These are phyloP conservation scores for Patellifolia procumbens DNA, from an alignment of 179 eudicot species.

Conservation along the genomic window DNA sequence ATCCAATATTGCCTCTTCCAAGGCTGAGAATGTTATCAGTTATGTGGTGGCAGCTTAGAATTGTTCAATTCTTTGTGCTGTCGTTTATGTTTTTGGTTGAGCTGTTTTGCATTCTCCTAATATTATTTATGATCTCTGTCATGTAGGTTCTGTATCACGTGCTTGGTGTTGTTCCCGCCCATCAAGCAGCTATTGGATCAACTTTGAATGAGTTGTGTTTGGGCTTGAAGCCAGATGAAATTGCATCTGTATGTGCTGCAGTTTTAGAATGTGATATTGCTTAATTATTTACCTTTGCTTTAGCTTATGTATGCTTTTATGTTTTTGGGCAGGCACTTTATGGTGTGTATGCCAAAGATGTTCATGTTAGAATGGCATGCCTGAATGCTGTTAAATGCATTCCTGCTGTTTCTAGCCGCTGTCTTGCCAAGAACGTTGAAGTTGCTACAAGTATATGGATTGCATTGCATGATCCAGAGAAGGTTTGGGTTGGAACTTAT, in stretches of 20 bases:
- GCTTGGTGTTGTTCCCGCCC: constrained; percentile 83
- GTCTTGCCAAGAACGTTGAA: constrained; percentile 75
- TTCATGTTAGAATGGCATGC: constrained; percentile 94
- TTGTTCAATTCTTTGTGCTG: not conserved
- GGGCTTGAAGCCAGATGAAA: constrained; percentile 78
- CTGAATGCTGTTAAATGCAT: constrained; percentile 92
- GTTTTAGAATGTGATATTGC: constrained; percentile 6
- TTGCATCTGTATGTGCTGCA: constrained; percentile 68
- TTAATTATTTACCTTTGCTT: constrained; percentile 7
- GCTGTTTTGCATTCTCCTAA: constrained; percentile 14
- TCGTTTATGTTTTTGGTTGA: not conserved
- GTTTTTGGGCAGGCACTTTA: constrained; percentile 60
- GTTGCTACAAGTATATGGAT: constrained; percentile 95
- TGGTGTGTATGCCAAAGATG: constrained; percentile 92
- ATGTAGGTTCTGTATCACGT: constrained; percentile 90
- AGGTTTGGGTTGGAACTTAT: constrained; percentile 49
- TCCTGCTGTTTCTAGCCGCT: constrained; percentile 82
- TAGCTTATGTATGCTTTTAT: not conserved
- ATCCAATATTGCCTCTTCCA: constrained; percentile 89
- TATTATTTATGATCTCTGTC: constrained; percentile 18
- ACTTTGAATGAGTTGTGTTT: constrained; percentile 93
- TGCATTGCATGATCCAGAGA: constrained; percentile 92
- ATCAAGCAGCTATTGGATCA: constrained; percentile 77
- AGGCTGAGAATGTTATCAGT: constrained; percentile 98
- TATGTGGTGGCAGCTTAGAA: constrained; percentile 29